A percentile compares a stretch with the other conserved stretches of the same genome.
These are phyloP conservation scores for Coemansia reversa DNA, from an alignment of 192 early-diverging fungal genomes.

Conservation along the genomic window DNA sequence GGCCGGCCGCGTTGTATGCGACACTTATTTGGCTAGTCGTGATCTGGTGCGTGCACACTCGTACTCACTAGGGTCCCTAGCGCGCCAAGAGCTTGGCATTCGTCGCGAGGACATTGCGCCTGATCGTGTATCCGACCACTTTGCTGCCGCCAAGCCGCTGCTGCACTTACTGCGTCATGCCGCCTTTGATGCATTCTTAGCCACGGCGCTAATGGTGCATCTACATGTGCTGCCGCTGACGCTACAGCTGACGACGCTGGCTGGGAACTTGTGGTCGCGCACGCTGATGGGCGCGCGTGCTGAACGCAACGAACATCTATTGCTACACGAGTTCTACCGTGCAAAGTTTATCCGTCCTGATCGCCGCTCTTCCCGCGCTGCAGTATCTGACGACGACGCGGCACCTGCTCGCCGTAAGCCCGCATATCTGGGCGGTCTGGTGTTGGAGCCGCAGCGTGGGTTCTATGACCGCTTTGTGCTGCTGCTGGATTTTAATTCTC, in stretches of 20 bases:
- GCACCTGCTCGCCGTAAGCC: conserved; percentile 70
- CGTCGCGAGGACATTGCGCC: conserved; percentile 81
- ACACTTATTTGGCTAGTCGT: conserved; percentile 87
- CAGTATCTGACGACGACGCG: background rate
- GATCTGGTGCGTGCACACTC: conserved; percentile 84
- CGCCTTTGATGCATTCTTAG: conserved; percentile 78
- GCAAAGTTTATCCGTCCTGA: conserved; percentile 93
- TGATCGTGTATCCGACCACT: conserved; percentile 73
- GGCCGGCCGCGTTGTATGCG: conserved; percentile 86
- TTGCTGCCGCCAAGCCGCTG: conserved; percentile 55
- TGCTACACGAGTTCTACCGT: conserved; percentile 95
- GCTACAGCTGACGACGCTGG: conserved; percentile 86
- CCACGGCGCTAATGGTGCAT: conserved; percentile 80
- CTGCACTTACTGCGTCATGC: conserved; percentile 75
- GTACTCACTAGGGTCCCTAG: conserved; percentile 78
- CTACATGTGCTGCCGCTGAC: conserved; percentile 89
- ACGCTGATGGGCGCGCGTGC: conserved; percentile 88
- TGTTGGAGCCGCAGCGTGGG: conserved; percentile 96
- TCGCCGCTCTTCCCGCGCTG: conserved; percentile 47
- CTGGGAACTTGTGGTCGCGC: conserved; percentile 93
- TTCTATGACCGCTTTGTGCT: conserved; percentile 95
- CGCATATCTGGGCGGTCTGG: conserved; percentile 91
- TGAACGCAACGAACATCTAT: conserved; percentile 91
- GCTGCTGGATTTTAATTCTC: conserved; percentile 96
- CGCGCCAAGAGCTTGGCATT: conserved; percentile 72